A percentile compares a stretch with the other conserved stretches of the same genome.
These are phyloP conservation scores for Scheffersomyces amazonensis DNA, from an alignment of 805 yeast species.

Conservation along the genomic window DNA sequence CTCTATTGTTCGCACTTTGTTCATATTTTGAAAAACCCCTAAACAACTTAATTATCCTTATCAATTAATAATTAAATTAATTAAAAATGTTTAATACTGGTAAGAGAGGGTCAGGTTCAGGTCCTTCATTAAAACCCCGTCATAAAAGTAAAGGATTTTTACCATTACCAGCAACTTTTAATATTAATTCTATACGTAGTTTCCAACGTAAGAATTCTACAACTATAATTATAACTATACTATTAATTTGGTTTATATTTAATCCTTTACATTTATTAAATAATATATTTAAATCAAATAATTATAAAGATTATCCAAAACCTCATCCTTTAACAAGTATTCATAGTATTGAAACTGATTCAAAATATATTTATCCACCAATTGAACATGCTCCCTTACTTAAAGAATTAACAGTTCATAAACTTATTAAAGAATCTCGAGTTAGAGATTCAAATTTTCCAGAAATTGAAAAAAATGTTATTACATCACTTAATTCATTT, in stretches of 20 bases:
- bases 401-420: conserved; percentile 52
- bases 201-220: conserved; percentile 13
- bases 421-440: conserved; percentile 47
- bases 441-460: conserved; percentile 45
- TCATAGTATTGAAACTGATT: conserved; percentile 40
- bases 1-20: too few species aligned
- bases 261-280: conserved; percentile 16
- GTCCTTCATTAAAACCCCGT: conserved; percentile 23
- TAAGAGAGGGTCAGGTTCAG: too few species aligned
- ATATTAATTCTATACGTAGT: conserved; percentile 2
- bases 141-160: conserved; percentile 15
- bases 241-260: conserved; percentile 18
- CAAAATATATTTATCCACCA: conserved; percentile 67
- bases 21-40: too few species aligned
- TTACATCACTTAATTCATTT: conserved; percentile 37
- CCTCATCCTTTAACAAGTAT: conserved; percentile 31
- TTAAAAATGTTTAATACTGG: too few species aligned
- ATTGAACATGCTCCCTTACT: conserved; percentile 65
- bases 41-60: too few species aligned
- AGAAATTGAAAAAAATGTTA: conserved; percentile 31
- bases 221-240: conserved; percentile 9
- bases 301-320: conserved; percentile 20
- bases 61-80: too few species aligned
- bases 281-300: conserved; percentile 3
- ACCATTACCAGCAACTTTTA: conserved; percentile 30